phyloP scores from a whole-genome alignment of 352 stramenopile species.

The Pythium aristosporum region DNA sequence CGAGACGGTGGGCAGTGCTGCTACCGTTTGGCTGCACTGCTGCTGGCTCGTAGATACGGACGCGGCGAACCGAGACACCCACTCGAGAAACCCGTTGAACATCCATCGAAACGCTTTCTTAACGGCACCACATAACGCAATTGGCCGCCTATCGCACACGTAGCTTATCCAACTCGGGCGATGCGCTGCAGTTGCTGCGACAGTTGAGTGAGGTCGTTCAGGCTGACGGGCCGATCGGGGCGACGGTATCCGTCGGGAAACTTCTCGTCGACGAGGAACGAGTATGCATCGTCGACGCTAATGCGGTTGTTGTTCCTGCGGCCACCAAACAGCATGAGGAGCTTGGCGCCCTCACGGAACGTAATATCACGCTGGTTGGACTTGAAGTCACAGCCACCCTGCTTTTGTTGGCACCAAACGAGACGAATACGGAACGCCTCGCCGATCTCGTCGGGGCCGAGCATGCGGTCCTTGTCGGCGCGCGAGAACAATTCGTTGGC shows the following conservation, averaged over 20 bases:
- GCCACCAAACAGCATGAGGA: conserved; percentile 14
- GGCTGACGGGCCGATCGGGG: background rate
- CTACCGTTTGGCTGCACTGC: conserved; percentile 8
- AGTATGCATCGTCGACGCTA: conserved; percentile 12
- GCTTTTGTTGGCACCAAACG: conserved; percentile 13
- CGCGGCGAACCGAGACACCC: background rate
- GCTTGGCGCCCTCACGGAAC: conserved; percentile 20
- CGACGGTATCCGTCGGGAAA: conserved; percentile 20
- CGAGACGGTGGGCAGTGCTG: background rate
- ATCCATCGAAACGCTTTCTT: background rate
- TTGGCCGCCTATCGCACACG: background rate
- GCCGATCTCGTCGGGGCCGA: conserved; percentile 7
- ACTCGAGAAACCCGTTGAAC: conserved; percentile 6
- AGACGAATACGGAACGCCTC: conserved; percentile 5
- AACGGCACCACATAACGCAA: background rate
- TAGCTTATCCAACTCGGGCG: conserved; percentile 15
- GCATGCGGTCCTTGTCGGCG: background rate
- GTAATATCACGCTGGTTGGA: conserved; percentile 12
- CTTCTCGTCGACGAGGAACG: conserved; percentile 21
- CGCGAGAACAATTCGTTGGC: conserved; percentile 33
- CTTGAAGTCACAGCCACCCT: conserved; percentile 12
- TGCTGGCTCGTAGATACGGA: conserved; percentile 1
- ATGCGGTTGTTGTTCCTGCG: conserved; percentile 17
- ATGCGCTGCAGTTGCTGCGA: conserved; percentile 17
- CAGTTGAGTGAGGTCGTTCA: conserved; percentile 15